Base-by-base conservation (phyloP, 176 grass and related monocot genomes). In the Musa schizocarpa region DNA sequence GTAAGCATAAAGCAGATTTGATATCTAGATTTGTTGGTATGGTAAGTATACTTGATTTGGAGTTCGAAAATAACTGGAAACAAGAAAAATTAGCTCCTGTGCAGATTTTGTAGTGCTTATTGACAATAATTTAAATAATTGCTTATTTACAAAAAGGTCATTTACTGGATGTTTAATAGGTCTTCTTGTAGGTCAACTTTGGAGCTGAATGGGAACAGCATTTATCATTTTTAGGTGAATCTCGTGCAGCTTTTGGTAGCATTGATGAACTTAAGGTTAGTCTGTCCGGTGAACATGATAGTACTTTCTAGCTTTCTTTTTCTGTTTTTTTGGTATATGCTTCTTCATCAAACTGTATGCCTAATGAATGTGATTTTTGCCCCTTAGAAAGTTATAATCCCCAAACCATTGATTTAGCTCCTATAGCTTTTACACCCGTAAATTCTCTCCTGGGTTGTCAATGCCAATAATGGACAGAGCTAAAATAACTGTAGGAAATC, bases 201-300 rank as follows among this genome's bases (percentile, higher is more conserved):
- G 75, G 61, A 77, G 19, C 48, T 65, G 75, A 77, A 65, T 25
- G n/a, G 23, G 75, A 77, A 66, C 75, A 20, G 8, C 50, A 65
- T 8, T 77, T 77, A n/a, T 13, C 75, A 66, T 77, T 77, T 53
- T 52, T 77, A 66, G 22, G 22, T 10, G 59, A 77, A 27, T 77
- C 43, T 50, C 75, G 75, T 65, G 75, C 75, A 66, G 61, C 62
- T n/a, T 77, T 77, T 77, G 29, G 22, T 25, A 21, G 22, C 26
- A 77, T 77, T 26, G 20, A 77, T 24, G 61, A 77, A 24, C 56
- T 77, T 66, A 77, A 53, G 75, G 75, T 77, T 51, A 66, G 61
- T 52, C 25, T 77, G 13, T 64, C 27, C 16, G 13, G 23, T 20
- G 21, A 26, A 26, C 11, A 5, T 25, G 52, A 54, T 73, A 54